Conservation (phyloP, 129 eudicot genomes). For the Calendula officinalis region DNA sequence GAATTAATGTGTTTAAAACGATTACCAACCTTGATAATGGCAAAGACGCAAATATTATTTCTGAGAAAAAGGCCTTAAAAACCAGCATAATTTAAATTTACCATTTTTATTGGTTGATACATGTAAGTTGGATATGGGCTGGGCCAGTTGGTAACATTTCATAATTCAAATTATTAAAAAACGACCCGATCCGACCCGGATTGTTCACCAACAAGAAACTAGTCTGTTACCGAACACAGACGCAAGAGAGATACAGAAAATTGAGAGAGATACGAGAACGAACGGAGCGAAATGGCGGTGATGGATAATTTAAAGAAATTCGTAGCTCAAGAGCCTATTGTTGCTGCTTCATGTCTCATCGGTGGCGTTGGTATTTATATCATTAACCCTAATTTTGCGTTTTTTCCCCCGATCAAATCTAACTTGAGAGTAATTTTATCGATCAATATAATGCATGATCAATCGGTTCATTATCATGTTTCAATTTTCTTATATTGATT, state of each 20-base stretch:
- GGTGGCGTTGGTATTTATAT: constrained; percentile 61
- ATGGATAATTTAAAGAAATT: constrained; percentile 67
- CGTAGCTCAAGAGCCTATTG: constrained; percentile 69
- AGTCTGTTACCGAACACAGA: background rate
- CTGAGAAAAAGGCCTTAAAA: too few relatives aligned
- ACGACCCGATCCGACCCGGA: background rate
- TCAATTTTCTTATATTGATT: constrained; percentile 1
- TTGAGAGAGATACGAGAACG: background rate
- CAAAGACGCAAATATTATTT: too few relatives aligned
- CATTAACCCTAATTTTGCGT: constrained; percentile 17
- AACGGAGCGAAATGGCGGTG: constrained; percentile 44
- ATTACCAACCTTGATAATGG: too few relatives aligned
- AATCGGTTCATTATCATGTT: constrained; percentile 11
- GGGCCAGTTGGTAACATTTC: too few relatives aligned
- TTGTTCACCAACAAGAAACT: constrained; percentile 2
- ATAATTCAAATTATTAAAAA: background rate
- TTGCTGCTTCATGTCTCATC: constrained; percentile 81
- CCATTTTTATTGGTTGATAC: too few relatives aligned
- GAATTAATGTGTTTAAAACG: too few relatives aligned
- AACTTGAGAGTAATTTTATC: constrained; percentile 7
- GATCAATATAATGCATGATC: background rate
- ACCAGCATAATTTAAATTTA: too few relatives aligned
- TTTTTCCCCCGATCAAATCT: constrained; percentile 1
- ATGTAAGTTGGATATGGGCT: too few relatives aligned
- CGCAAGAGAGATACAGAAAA: background rate